phyloP scores from a whole-genome alignment of 2,329 filamentous ascomycete genomes.

The Sclerotinia spermophila region DNA sequence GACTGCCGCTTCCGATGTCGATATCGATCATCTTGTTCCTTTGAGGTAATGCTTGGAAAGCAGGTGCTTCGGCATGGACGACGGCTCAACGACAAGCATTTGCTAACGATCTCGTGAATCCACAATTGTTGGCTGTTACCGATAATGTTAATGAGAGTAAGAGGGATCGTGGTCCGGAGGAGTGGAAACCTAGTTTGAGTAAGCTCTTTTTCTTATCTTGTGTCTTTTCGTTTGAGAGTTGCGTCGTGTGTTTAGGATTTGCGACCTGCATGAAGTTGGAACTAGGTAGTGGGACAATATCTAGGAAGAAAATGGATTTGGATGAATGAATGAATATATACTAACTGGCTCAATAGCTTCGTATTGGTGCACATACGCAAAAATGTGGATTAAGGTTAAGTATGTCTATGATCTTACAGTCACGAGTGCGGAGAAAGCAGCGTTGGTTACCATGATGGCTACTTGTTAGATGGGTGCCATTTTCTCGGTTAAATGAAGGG shows the following conservation, averaged over 20 bases:
- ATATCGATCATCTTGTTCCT: constrained; percentile 83
- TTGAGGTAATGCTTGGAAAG: constrained; percentile 75
- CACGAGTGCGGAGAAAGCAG: constrained; percentile 68
- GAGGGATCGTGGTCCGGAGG: constrained; percentile 69
- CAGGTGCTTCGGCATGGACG: constrained; percentile 70
- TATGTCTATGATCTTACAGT: constrained; percentile 64
- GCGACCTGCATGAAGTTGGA: not conserved
- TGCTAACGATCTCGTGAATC: constrained; percentile 72
- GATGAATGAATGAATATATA: not conserved
- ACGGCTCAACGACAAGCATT: constrained; percentile 62
- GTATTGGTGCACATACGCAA: constrained; percentile 77
- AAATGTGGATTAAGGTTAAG: constrained; percentile 75
- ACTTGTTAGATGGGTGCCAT: constrained; percentile 49
- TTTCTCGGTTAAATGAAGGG: not conserved
- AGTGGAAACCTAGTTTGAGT: constrained; percentile 59
- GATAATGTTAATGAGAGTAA: constrained; percentile 72
- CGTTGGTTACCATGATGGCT: constrained; percentile 60
- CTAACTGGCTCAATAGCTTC: constrained; percentile 38
- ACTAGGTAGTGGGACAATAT: not conserved
- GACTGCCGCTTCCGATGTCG: constrained; percentile 65
- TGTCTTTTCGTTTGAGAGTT: not conserved
- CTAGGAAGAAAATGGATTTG: too few species aligned
- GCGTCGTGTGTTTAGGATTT: not conserved
- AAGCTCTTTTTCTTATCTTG: constrained; percentile 34
- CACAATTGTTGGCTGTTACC: constrained; percentile 77